Percentiles rank a stretch among this genome's conserved stretches.
Evolutionary conservation across 2,329 filamentous ascomycete genomes (phyloP).

Genomic region (Erysiphe neolycopersici): DNA sequence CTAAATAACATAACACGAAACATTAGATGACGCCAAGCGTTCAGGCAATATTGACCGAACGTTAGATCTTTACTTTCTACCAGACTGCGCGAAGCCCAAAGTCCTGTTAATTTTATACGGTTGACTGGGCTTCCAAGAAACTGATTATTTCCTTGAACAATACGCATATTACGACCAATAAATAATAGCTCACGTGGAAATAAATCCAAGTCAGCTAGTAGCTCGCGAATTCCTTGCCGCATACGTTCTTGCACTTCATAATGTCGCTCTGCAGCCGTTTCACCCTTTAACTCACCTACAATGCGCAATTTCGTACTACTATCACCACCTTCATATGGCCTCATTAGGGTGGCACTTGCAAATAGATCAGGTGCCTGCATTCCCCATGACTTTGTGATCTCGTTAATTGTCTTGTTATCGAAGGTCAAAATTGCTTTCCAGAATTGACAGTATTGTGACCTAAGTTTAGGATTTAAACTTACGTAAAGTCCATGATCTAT

Average conservation of each 20-base stretch:
- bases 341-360: slow-evolving; percentile 67
- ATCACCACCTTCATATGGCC: slow-evolving; percentile 73
- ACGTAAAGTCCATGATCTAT: slow-evolving; percentile 97
- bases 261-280: slow-evolving; percentile 28
- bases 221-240: slow-evolving; percentile 34
- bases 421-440: slow-evolving; percentile 91
- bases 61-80: slow-evolving; percentile 43
- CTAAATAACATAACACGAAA: slow-evolving; percentile 53
- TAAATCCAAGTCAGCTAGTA: slow-evolving; percentile 40
- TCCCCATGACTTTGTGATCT: slow-evolving; percentile 59
- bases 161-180: slow-evolving; percentile 44
- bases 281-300: slow-evolving; percentile 22
- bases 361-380: slow-evolving; percentile 77
- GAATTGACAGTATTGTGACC: slow-evolving; percentile 64
- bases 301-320: slow-evolving; percentile 37
- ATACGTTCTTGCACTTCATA: slow-evolving; percentile 54
- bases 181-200: slow-evolving; percentile 48
- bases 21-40: slow-evolving; percentile 53
- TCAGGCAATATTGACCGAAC: slow-evolving; percentile 31
- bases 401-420: slow-evolving; percentile 54
- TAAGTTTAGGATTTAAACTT: slow-evolving; percentile 59
- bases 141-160: slow-evolving; percentile 49
- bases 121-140: slow-evolving; percentile 52
- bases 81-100: slow-evolving; percentile 69
- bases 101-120: slow-evolving; percentile 74